Conservation (phyloP, 345 rosid species). For the Lepidium didymum region DNA sequence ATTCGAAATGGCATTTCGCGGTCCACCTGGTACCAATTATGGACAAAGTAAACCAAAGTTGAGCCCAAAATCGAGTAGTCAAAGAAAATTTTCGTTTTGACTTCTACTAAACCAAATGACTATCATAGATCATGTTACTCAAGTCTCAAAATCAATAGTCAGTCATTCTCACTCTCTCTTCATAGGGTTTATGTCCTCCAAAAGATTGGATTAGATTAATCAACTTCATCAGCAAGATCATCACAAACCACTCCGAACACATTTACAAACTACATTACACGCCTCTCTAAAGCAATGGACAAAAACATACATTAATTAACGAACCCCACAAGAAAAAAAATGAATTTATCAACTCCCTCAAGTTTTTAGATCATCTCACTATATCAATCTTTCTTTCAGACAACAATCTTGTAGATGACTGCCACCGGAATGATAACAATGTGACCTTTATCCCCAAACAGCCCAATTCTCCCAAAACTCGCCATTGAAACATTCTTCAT, state of each 20-base stretch:
- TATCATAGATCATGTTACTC: too few relatives aligned
- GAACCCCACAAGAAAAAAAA: not conserved
- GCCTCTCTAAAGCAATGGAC: conserved; percentile 11
- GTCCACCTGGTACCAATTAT: not conserved
- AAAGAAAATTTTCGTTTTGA: too few relatives aligned
- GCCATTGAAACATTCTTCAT: conserved; percentile 38
- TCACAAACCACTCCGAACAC: not conserved
- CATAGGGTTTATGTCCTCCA: too few relatives aligned
- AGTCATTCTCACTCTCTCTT: too few relatives aligned
- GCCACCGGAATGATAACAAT: conserved; percentile 68
- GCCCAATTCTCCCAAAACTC: conserved; percentile 75
- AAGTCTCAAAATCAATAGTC: too few relatives aligned
- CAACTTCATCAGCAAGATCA: conserved; percentile 1
- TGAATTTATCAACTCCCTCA: conserved; percentile 3
- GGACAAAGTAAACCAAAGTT: too few relatives aligned
- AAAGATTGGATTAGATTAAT: conserved; percentile 13
- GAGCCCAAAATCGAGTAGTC: too few relatives aligned
- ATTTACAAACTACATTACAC: conserved; percentile 22
- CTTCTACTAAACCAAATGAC: too few relatives aligned
- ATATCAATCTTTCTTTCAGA: not conserved
- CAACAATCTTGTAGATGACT: conserved; percentile 40
- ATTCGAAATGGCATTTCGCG: not conserved
- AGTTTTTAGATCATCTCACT: conserved; percentile 17
- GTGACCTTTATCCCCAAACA: conserved; percentile 72
- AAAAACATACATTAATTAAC: not conserved